phyloP scores from a whole-genome alignment of 441 rosid species.

The Manihot esculenta region DNA sequence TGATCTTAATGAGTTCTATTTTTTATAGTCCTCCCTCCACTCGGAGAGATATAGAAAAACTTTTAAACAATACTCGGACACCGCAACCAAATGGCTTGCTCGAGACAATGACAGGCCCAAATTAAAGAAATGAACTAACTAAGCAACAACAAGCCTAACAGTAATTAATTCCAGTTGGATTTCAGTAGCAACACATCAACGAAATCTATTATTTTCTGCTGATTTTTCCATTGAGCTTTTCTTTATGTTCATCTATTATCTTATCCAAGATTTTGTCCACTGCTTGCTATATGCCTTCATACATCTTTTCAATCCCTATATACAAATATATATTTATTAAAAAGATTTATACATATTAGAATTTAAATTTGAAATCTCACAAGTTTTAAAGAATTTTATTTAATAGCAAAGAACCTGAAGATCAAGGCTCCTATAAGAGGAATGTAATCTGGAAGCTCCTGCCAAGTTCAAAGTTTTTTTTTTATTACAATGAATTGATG shows the following conservation, averaged over 20 bases:
- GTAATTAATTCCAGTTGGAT: not conserved
- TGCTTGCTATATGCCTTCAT: slow-evolving; percentile 16
- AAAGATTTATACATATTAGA: no score
- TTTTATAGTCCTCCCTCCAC: no score
- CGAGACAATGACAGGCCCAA: slow-evolving; percentile 12
- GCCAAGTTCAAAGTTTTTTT: no score
- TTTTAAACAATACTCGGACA: slow-evolving; percentile 6
- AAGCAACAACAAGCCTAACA: slow-evolving; percentile 15
- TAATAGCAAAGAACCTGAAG: slow-evolving; percentile 34
- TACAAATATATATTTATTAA: not conserved
- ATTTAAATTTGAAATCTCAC: no score
- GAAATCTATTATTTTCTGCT: slow-evolving; percentile 21
- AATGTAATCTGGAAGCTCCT: slow-evolving; percentile 28
- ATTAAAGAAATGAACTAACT: slow-evolving; percentile 29
- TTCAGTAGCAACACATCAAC: slow-evolving; percentile 27
- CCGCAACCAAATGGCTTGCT: not conserved
- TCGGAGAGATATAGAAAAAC: no score
- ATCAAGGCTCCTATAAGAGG: slow-evolving; percentile 29
- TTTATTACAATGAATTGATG: no score
- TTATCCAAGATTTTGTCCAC: slow-evolving; percentile 27
- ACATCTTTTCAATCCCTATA: slow-evolving; percentile 14
- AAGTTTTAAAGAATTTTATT: no score
- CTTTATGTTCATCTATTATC: slow-evolving; percentile 31
- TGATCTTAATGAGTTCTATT: no score
- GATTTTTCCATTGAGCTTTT: not conserved